Base-by-base conservation (phyloP, 2,329 filamentous ascomycete genomes). In the Tolypocladium amazonense region DNA sequence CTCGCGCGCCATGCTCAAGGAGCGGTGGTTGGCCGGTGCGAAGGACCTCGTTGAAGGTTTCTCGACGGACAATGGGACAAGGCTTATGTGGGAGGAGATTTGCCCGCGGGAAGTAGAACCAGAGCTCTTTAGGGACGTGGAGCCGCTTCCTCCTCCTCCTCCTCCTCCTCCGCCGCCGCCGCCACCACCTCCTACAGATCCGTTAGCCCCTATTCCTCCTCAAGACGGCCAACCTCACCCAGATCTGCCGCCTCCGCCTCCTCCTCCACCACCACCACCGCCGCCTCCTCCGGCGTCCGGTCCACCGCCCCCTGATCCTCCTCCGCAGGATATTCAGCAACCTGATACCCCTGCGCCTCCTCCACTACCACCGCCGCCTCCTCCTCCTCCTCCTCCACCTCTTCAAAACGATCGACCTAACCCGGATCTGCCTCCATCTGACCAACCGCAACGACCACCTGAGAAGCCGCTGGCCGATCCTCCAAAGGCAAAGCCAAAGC, bases 41-140 rank as follows among this genome's bases (percentile, higher is more conserved):
- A 56, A 59, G n/a, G 58, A 63, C 56, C 59, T 69, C 35, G 33
- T 37, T 2, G 58, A 64, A 1, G 66, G 66, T 0, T 58, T 68
- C 25, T 54, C 56, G 15, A 63, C 61, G 2, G 63, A 64, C 33
- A 63, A 63, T 15, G 65, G 65, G 43, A 56, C 45, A 18, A 61
- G 56, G 52, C 35, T 64, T 43, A 45, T 9, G 11, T 71, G 68
- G 69, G 62, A 62, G 3, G 59, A 67, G 6, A 57, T 71, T 41
- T 71, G 69, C 54, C 69, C 69, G 20, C 35, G 41, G 0, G 59
- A 62, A 2, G 56, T 62, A 23, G 68, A 70, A 52, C 39, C 45
- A n/a, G 67, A 70, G 58, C 23, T 71, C 43, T 71, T 66, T 60
- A 55, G 64, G 25, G 66, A 68, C 39, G 60, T 61, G 20, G 59